Percentiles rank a stretch among this genome's conserved stretches.
Conservation (phyloP, 257 asterid genomes). For the Przewalskia tangutica region DNA sequence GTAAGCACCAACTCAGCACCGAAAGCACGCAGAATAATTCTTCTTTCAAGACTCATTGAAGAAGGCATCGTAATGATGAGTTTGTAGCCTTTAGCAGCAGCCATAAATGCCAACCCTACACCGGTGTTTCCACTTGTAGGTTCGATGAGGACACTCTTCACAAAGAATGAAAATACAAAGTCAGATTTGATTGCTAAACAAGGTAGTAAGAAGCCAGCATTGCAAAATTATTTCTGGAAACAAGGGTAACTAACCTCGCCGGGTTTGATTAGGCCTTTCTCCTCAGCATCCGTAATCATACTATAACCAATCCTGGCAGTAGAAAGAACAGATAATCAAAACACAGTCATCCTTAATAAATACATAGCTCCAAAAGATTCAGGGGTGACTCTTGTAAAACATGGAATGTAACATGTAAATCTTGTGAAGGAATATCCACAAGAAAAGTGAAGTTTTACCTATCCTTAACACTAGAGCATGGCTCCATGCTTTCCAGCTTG, state of each 20-base stretch:
- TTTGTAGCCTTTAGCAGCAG: constrained; percentile 84
- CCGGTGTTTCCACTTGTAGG: constrained; percentile 98
- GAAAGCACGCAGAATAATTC: constrained; percentile 77
- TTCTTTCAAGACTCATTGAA: constrained; percentile 82
- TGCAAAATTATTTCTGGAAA: not conserved
- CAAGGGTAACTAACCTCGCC: constrained; percentile 49
- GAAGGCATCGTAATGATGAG: constrained; percentile 93
- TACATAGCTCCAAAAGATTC: not conserved
- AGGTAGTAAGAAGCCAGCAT: not conserved
- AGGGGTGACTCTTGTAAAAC: not conserved
- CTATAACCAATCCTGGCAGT: constrained; percentile 81
- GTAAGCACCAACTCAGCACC: constrained; percentile 92
- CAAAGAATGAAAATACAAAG: not conserved
- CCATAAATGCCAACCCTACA: constrained; percentile 91
- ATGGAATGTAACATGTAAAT: not conserved
- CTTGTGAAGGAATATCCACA: not conserved
- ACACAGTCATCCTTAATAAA: not conserved
- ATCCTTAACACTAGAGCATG: constrained; percentile 98
- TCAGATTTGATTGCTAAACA: not conserved
- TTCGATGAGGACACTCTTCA: constrained; percentile 81
- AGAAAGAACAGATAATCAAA: not conserved
- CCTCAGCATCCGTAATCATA: constrained; percentile 94
- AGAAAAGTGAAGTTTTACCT: constrained; percentile 38
- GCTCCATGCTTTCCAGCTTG: constrained; percentile 95
- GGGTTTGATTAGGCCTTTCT: constrained; percentile 60